Conservation (phyloP, 2,329 filamentous ascomycete species). For the Fusarium ambrosium region DNA sequence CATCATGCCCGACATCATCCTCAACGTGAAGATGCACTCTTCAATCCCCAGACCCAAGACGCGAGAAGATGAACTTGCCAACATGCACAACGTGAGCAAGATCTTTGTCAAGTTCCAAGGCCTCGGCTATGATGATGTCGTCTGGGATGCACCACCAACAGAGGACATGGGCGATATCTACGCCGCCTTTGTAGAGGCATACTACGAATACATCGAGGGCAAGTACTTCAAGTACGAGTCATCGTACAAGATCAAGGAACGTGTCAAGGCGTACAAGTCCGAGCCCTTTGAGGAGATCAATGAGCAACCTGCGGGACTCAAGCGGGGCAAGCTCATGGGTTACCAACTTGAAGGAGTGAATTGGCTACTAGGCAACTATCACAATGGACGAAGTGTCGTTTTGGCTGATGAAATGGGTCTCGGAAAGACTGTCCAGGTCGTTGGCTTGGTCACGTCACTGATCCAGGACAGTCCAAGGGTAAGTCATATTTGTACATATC, state of each 20-base stretch:
- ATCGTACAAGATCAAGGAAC: conserved; percentile 72
- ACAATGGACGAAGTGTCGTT: conserved; percentile 85
- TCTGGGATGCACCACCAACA: conserved; percentile 87
- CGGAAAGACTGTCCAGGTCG: conserved; percentile 95
- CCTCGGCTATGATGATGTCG: conserved; percentile 88
- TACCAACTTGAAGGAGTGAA: conserved; percentile 96
- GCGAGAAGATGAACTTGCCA: conserved; percentile 77
- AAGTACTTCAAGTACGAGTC: conserved; percentile 74
- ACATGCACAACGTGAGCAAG: conserved; percentile 78
- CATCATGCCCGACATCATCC: conserved; percentile 88
- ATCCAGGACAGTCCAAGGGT: conserved; percentile 72
- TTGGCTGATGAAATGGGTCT: conserved; percentile 98
- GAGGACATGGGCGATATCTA: conserved; percentile 76
- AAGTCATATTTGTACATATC: conserved; percentile 13
- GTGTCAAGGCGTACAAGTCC: conserved; percentile 76
- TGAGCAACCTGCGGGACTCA: conserved; percentile 79
- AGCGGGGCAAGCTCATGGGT: conserved; percentile 86
- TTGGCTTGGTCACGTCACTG: conserved; percentile 83
- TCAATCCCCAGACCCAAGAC: conserved; percentile 65
- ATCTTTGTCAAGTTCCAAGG: conserved; percentile 94
- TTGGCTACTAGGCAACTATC: conserved; percentile 94
- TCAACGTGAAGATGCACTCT: conserved; percentile 75
- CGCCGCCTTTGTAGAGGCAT: conserved; percentile 84
- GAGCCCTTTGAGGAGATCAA: conserved; percentile 77
- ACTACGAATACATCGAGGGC: conserved; percentile 86